Conservation (phyloP, 352 stramenopile species). For the Phytophthora aleatoria region DNA sequence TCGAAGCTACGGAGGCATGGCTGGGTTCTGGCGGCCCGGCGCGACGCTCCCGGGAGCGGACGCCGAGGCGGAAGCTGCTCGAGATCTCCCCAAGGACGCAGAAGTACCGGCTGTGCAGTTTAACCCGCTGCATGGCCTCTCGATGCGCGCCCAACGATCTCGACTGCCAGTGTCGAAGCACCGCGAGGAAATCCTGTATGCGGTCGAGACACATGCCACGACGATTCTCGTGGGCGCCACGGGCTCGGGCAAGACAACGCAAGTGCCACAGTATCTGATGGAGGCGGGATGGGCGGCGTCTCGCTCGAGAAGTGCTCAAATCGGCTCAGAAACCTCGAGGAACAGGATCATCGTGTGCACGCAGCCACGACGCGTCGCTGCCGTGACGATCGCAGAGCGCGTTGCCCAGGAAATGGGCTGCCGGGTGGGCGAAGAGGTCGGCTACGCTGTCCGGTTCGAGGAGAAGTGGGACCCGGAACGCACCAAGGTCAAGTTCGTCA, state of each 20-base stretch:
- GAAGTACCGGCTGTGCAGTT: constrained; percentile 56
- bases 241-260: constrained; percentile 93
- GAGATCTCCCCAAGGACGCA: constrained; percentile 37
- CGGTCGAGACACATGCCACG: constrained; percentile 87
- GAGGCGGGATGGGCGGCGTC: constrained; percentile 87
- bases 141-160: constrained; percentile 60
- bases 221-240: constrained; percentile 94
- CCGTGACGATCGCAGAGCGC: constrained; percentile 97
- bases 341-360: constrained; percentile 85
- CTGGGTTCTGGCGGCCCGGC: constrained; percentile 77
- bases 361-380: constrained; percentile 96
- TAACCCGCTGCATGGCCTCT: constrained; percentile 68
- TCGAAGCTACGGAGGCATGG: constrained; percentile 14
- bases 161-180: constrained; percentile 90
- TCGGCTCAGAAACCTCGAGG: background rate
- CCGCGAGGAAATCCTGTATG: constrained; percentile 89
- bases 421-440: constrained; percentile 92
- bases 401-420: constrained; percentile 98
- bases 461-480: constrained; percentile 84
- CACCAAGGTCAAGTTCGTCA: constrained; percentile 99
- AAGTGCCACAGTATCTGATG: constrained; percentile 92
- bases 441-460: constrained; percentile 99
- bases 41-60: constrained; percentile 40
- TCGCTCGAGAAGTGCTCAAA: constrained; percentile 7
- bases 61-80: constrained; percentile 33